Evolutionary conservation across 2,329 filamentous ascomycete species (phyloP).

Genomic region (Botrytis medusae): DNA sequence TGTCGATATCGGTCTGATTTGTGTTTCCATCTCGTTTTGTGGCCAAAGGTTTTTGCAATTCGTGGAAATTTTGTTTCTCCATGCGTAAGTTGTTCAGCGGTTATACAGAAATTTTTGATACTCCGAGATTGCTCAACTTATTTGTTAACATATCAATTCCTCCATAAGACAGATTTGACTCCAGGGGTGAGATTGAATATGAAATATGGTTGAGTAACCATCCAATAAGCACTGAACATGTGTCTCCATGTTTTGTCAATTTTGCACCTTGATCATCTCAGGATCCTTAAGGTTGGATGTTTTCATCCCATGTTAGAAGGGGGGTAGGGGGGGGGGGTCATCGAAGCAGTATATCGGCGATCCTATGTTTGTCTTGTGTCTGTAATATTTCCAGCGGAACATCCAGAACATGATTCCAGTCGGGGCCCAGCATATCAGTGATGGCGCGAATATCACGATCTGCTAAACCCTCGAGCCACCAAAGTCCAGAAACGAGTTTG

Average conservation of each 20-base stretch:
- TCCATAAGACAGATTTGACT: background rate
- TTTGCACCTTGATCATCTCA: background rate
- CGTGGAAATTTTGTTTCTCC: background rate
- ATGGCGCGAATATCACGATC: constrained; percentile 28
- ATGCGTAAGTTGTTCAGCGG: background rate
- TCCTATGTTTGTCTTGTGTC: constrained; percentile 21
- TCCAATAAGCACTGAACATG: background rate
- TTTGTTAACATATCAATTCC: background rate
- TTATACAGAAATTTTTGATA: background rate
- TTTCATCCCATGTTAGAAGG: background rate
- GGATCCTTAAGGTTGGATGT: background rate
- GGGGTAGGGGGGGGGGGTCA: background rate
- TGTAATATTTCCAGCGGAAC: constrained; percentile 24
- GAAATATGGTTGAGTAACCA: background rate
- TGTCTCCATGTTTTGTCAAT: background rate
- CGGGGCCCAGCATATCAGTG: constrained; percentile 15
- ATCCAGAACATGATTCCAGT: constrained; percentile 24
- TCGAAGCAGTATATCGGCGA: constrained; percentile 34
- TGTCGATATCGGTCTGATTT: background rate
- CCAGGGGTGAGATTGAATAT: background rate
- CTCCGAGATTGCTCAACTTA: background rate
- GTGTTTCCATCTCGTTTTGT: background rate
- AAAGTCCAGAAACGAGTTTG: constrained; percentile 28
- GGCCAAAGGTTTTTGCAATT: background rate
- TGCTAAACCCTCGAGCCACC: constrained; percentile 31